phyloP scores from a whole-genome alignment of 139 green algal genomes.

The Ettlia oleoabundans region DNA sequence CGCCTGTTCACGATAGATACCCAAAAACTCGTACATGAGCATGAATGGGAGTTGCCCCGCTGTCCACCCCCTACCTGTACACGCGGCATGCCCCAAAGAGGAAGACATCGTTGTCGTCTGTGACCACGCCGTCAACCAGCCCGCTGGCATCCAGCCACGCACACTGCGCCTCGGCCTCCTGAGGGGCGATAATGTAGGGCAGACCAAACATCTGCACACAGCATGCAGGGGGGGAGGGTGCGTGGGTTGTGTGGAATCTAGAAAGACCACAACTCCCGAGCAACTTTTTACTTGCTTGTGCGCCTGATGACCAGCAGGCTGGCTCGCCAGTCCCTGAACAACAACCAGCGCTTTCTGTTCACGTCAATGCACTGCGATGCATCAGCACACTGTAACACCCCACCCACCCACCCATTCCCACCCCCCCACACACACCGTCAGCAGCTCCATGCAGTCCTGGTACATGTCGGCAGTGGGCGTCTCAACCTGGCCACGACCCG shows the following conservation, averaged over 20 bases:
- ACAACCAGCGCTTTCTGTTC: no score
- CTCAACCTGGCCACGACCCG: conserved; percentile 52
- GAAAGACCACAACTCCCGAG: no score
- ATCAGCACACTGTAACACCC: no score
- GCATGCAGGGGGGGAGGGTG: neutral
- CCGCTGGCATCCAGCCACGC: conserved; percentile 83
- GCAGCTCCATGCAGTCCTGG: conserved; percentile 36
- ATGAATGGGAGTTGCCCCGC: conserved; percentile 59
- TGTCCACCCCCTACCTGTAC: conserved; percentile 86
- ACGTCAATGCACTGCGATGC: no score
- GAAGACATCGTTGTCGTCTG: conserved; percentile 98
- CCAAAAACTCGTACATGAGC: no score
- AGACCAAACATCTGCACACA: conserved; percentile 91
- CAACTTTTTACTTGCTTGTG: no score
- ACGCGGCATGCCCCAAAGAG: conserved; percentile 93
- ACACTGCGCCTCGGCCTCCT: conserved; percentile 96
- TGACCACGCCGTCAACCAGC: conserved; percentile 96
- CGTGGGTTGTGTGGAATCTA: neutral
- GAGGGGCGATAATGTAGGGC: conserved; percentile 96
- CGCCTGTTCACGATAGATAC: no score
- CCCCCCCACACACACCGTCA: neutral
- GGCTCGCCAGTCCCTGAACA: no score
- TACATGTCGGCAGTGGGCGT: conserved; percentile 58
- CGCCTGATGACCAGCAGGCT: no score
- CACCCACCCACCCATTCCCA: neutral